A percentile compares a stretch with the other conserved stretches of the same genome.
phyloP scores from a whole-genome alignment of 129 eudicot species.

The Flaveria robusta region DNA sequence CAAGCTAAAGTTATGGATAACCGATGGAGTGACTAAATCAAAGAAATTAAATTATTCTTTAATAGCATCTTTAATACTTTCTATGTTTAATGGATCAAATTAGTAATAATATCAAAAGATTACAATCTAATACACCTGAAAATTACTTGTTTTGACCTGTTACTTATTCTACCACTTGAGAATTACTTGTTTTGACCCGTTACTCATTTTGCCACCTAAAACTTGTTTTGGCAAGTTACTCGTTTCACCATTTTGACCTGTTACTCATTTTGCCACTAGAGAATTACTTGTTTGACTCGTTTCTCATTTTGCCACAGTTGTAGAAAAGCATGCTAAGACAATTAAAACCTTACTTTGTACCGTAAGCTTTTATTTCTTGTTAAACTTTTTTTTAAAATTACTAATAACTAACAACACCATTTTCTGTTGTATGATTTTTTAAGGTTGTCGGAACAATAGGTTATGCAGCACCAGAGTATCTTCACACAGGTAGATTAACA shows the following conservation, averaged over 20 bases:
- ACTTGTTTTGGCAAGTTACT: neutral
- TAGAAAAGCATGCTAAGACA: neutral
- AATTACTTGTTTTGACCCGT: neutral
- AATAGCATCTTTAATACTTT: no score
- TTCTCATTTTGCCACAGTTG: neutral
- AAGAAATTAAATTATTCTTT: no score
- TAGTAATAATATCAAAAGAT: neutral
- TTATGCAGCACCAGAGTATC: conserved; percentile 96
- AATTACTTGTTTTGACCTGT: neutral
- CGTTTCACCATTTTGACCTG: neutral
- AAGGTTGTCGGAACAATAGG: conserved; percentile 96
- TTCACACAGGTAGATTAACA: conserved; percentile 81
- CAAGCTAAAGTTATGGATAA: no score
- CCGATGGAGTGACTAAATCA: no score
- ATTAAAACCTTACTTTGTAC: neutral
- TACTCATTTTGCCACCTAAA: neutral
- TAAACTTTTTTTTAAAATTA: neutral
- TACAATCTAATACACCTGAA: neutral
- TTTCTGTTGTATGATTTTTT: conserved; percentile 1
- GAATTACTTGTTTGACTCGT: neutral
- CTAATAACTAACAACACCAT: neutral
- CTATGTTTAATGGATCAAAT: neutral
- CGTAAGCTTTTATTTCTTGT: neutral
- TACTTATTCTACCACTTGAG: neutral
- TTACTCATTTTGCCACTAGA: neutral